phyloP scores from a whole-genome alignment of 2,329 filamentous ascomycete genomes.

The Pseudogymnoascus sp. region DNA sequence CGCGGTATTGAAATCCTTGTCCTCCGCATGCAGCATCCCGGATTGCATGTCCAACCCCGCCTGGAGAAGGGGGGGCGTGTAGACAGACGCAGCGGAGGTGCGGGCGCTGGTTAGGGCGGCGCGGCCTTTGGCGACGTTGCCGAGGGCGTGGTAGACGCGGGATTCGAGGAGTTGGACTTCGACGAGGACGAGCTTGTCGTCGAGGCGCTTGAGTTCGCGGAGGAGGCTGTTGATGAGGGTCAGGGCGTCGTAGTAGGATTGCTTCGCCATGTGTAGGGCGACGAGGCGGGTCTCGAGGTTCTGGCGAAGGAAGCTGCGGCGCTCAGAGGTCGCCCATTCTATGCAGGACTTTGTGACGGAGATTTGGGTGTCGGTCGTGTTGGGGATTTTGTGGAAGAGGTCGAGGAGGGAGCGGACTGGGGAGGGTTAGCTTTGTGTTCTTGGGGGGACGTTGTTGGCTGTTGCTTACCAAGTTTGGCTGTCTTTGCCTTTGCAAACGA shows the following conservation, averaged over 20 bases:
- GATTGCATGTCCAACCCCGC: conserved; percentile 98
- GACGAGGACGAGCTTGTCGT: conserved; percentile 96
- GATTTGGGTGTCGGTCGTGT: conserved; percentile 91
- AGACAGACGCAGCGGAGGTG: conserved; percentile 92
- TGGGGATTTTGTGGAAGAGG: conserved; percentile 85
- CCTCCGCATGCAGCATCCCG: conserved; percentile 96
- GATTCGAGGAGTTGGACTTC: conserved; percentile 98
- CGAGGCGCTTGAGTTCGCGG: conserved; percentile 91
- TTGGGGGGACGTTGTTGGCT: background rate
- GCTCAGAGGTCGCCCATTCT: conserved; percentile 95
- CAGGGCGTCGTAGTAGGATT: conserved; percentile 93
- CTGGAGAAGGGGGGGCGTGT: conserved; percentile 90
- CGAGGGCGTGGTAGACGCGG: conserved; percentile 91
- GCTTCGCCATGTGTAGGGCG: conserved; percentile 89
- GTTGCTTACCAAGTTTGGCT: conserved; percentile 78
- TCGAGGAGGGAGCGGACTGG: conserved; percentile 93
- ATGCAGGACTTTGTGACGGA: conserved; percentile 97
- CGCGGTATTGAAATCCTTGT: conserved; percentile 97
- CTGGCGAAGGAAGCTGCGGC: conserved; percentile 91
- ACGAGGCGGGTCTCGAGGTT: conserved; percentile 96
- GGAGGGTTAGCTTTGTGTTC: conserved; percentile 9
- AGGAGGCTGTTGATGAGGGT: conserved; percentile 94
- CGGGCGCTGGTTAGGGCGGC: conserved; percentile 90
- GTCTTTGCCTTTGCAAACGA: conserved; percentile 99
- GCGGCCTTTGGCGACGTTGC: conserved; percentile 91